Percentiles rank a stretch among this genome's conserved stretches.
These are phyloP conservation scores for Gloeopeniophorella convolvens DNA, from an alignment of 768 basidiomycete genomes.

Conservation along the genomic window DNA sequence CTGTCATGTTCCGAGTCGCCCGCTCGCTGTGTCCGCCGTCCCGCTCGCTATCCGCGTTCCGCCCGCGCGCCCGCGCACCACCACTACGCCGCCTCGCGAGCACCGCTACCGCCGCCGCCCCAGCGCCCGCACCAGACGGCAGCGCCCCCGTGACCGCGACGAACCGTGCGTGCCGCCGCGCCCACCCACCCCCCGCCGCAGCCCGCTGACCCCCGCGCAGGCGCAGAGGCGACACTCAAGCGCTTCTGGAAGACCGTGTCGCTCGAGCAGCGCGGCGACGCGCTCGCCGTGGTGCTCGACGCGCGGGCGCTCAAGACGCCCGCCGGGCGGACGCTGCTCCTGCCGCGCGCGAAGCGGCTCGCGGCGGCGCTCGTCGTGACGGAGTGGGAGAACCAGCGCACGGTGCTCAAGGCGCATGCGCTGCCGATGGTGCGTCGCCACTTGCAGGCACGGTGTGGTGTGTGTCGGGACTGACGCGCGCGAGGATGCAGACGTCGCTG, in stretches of 20 bases:
- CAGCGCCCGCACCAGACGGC: constrained; percentile 25
- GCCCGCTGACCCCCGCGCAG: constrained; percentile 39
- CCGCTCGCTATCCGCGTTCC: too few species aligned
- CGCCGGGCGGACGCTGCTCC: constrained; percentile 61
- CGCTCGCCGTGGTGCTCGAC: constrained; percentile 68
- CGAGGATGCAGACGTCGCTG: constrained; percentile 69
- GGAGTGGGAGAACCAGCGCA: constrained; percentile 95
- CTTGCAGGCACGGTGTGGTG: neutral
- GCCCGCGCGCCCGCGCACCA: too few species aligned
- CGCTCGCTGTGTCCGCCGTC: too few species aligned
- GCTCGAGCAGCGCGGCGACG: constrained; percentile 51
- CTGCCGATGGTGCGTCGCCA: constrained; percentile 68
- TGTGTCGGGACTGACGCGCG: constrained; percentile 2
- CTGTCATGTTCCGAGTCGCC: too few species aligned
- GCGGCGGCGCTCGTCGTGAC: constrained; percentile 82
- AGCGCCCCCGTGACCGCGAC: constrained; percentile 51
- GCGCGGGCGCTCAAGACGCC: constrained; percentile 85
- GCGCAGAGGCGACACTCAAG: constrained; percentile 78
- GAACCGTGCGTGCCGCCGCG: constrained; percentile 55
- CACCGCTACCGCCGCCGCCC: neutral
- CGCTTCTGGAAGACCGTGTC: constrained; percentile 95
- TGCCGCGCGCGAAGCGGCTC: constrained; percentile 65
- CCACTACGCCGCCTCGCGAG: neutral
- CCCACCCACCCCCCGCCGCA: too few species aligned
- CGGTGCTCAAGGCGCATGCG: constrained; percentile 79